A percentile compares a stretch with the other conserved stretches of the same genome.
These are phyloP conservation scores for Eudorina sp. DNA, from an alignment of 139 green algal species.

Conservation along the genomic window DNA sequence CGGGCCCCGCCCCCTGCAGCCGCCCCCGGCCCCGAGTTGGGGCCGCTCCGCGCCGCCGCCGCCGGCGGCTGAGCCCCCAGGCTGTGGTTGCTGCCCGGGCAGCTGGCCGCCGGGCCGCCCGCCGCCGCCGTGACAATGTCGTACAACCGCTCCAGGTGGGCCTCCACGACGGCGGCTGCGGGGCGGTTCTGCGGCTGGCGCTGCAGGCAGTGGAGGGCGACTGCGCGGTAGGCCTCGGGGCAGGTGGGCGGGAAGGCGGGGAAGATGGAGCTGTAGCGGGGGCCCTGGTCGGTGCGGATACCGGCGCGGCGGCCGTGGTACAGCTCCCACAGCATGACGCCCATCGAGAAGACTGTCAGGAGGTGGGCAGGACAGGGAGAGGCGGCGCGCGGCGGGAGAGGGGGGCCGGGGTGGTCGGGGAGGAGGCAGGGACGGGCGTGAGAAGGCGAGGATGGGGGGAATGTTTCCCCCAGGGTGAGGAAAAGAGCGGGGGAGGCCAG, in stretches of 20 bases:
- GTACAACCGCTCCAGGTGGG: background rate
- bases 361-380: background rate
- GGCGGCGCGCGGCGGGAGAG: background rate
- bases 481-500: background rate
- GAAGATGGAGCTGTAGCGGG: slow-evolving; percentile 38
- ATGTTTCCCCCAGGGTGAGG: background rate
- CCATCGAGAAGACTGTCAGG: slow-evolving; percentile 36
- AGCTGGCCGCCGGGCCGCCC: no score
- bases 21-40: no score
- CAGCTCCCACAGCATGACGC: slow-evolving; percentile 54
- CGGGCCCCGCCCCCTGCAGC: no score
- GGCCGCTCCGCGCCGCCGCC: no score
- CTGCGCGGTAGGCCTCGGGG: slow-evolving; percentile 1
- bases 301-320: slow-evolving; percentile 44
- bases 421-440: background rate
- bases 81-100: no score
- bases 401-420: background rate
- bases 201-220: slow-evolving; percentile 39
- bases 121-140: background rate
- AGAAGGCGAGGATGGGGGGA: background rate
- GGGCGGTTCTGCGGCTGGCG: slow-evolving; percentile 40
- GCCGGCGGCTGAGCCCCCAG: no score
- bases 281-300: slow-evolving; percentile 8
- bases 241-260: slow-evolving; percentile 42
- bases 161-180: background rate